A percentile compares a stretch with the other conserved stretches of the same genome.
Evolutionary conservation across 148 eudicot genomes (phyloP).

Genomic region (Chenopodium formosanum): DNA sequence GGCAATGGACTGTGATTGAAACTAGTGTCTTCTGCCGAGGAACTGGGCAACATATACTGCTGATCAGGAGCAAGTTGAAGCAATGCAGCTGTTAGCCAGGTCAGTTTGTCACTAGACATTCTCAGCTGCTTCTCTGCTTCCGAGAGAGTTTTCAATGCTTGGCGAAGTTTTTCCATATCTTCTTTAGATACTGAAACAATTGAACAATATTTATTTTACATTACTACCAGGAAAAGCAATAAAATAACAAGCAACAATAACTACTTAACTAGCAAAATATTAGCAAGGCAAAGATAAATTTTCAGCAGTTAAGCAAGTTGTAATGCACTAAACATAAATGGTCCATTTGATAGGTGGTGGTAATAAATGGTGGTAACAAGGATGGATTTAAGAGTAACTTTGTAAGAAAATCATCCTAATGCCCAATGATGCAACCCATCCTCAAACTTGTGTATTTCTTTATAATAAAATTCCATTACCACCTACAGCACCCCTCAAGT

Average conservation of each 20-base stretch:
- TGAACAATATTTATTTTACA: background rate
- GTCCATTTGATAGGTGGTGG: no score
- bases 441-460: no score
- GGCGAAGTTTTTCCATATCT: constrained; percentile 92
- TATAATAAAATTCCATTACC: no score
- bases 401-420: no score
- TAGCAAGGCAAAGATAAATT: background rate
- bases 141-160: constrained; percentile 84
- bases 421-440: no score
- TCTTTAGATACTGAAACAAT: constrained; percentile 64
- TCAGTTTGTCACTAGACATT: constrained; percentile 74
- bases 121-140: constrained; percentile 96
- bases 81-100: constrained; percentile 92
- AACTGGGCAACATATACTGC: constrained; percentile 67
- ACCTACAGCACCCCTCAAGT: no score
- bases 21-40: constrained; percentile 65
- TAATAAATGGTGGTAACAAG: no score
- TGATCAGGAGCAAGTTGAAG: constrained; percentile 96
- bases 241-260: background rate
- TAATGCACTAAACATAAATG: no score
- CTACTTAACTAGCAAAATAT: background rate
- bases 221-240: constrained; percentile 1
- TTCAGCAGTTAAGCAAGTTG: background rate
- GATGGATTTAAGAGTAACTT: no score
- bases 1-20: constrained; percentile 54